A percentile compares a stretch with the other conserved stretches of the same genome.
phyloP scores from a whole-genome alignment of 345 rosid genomes.

The Turritis glabra region DNA sequence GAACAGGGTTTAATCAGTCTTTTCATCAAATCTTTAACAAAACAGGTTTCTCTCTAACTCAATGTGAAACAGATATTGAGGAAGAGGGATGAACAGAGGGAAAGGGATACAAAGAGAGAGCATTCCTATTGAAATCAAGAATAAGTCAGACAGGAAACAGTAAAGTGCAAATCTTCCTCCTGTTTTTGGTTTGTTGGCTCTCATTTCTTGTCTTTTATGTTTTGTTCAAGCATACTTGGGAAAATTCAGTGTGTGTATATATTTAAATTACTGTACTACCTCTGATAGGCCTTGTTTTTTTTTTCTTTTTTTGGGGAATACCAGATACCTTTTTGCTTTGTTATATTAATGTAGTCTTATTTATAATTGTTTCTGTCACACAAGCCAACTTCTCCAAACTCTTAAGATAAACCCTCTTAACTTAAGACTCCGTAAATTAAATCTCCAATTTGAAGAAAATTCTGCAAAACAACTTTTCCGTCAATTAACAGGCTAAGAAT shows the following conservation, averaged over 20 bases:
- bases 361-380: not conserved
- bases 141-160: not conserved
- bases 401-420: not conserved
- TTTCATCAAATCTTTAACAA: conserved; percentile 10
- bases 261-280: conserved; percentile 1
- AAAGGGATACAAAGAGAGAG: not conserved
- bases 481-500: not conserved
- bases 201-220: not conserved
- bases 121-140: conserved; percentile 13
- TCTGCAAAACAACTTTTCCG: not conserved
- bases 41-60: not conserved
- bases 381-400: not conserved
- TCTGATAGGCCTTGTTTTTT: not conserved
- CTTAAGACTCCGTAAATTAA: not conserved
- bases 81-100: conserved; percentile 3
- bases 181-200: conserved; percentile 2
- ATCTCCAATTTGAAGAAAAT: not conserved
- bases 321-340: not conserved
- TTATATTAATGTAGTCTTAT: not conserved
- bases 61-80: conserved; percentile 23
- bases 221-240: conserved; percentile 6
- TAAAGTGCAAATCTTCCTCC: conserved; percentile 25
- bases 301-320: not conserved
- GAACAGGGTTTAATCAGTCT: conserved; percentile 3
- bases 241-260: conserved; percentile 1